phyloP scores from a whole-genome alignment of 805 yeast genomes.

The Candida piceae region DNA sequence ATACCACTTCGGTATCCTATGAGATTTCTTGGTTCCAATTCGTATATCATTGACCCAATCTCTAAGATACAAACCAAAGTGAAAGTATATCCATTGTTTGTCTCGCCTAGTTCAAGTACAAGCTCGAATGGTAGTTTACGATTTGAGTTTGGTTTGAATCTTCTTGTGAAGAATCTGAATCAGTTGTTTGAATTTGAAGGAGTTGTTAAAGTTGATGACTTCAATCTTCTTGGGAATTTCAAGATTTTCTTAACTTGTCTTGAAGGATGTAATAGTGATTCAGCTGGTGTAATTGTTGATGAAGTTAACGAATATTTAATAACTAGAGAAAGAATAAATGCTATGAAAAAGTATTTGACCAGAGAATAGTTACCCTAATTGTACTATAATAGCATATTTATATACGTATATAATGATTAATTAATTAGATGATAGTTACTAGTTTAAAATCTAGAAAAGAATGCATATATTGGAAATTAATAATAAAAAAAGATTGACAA shows the following conservation, averaged over 20 bases:
- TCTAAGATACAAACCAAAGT: conserved; percentile 32
- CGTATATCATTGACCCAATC: conserved; percentile 45
- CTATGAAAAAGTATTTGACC: conserved; percentile 22
- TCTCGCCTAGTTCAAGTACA: conserved; percentile 34
- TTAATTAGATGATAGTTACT: too few species aligned
- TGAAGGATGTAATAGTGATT: conserved; percentile 11
- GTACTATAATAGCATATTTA: too few species aligned
- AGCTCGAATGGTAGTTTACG: conserved; percentile 25
- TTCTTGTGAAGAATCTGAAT: conserved; percentile 44
- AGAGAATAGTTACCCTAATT: conserved; percentile 7
- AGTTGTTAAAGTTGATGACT: conserved; percentile 25
- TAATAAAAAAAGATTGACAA: too few species aligned
- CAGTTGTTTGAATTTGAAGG: conserved; percentile 33
- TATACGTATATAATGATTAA: too few species aligned
- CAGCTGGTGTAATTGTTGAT: conserved; percentile 6
- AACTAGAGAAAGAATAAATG: conserved; percentile 22
- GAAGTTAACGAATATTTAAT: conserved; percentile 12
- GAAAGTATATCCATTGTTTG: conserved; percentile 44
- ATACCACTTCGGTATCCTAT: conserved; percentile 47
- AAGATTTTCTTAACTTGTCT: conserved; percentile 31
- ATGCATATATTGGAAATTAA: too few species aligned
- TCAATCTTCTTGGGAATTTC: conserved; percentile 30
- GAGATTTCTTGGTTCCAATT: conserved; percentile 41
- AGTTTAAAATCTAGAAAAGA: too few species aligned
- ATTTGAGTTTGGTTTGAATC: conserved; percentile 45